phyloP scores from a whole-genome alignment of 208 protist species.

The Blastocrithidia nonstop region DNA sequence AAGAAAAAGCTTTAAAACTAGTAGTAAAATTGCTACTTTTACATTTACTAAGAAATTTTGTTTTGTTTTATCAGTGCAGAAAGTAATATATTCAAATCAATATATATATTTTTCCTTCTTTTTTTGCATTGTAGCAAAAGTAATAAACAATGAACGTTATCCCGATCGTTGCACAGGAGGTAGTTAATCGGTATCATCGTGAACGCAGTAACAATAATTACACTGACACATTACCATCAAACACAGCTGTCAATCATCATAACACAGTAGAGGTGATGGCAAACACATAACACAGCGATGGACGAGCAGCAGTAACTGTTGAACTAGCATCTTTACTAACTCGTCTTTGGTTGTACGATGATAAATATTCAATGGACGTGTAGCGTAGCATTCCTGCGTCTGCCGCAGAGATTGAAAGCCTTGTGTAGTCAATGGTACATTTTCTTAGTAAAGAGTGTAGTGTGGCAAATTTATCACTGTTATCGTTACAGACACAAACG shows the following conservation, averaged over 20 bases:
- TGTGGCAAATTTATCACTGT: slow-evolving; percentile 25
- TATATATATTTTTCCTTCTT: background rate
- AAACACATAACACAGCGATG: background rate
- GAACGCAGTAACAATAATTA: slow-evolving; percentile 8
- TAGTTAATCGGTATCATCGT: slow-evolving; percentile 37
- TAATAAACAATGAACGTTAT: slow-evolving; percentile 50
- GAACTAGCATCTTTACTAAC: slow-evolving; percentile 56
- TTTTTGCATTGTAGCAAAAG: too few species aligned
- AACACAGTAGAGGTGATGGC: slow-evolving; percentile 1
- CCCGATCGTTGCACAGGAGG: slow-evolving; percentile 46
- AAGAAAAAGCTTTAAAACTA: background rate
- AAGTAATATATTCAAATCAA: slow-evolving; percentile 1
- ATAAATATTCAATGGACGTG: slow-evolving; percentile 19
- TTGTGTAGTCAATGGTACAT: slow-evolving; percentile 37
- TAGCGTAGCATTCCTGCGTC: slow-evolving; percentile 42
- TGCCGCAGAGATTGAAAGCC: slow-evolving; percentile 37
- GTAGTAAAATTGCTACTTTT: background rate
- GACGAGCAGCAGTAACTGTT: slow-evolving; percentile 15
- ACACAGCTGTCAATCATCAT: background rate
- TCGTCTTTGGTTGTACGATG: slow-evolving; percentile 40
- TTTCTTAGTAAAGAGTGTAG: slow-evolving; percentile 39
- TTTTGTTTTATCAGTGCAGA: background rate
- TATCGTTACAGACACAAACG: slow-evolving; percentile 45
- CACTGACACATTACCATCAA: background rate
- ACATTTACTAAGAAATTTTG: background rate